Conservation (phyloP, 306 rosid species). For the Medicago lupulina region DNA sequence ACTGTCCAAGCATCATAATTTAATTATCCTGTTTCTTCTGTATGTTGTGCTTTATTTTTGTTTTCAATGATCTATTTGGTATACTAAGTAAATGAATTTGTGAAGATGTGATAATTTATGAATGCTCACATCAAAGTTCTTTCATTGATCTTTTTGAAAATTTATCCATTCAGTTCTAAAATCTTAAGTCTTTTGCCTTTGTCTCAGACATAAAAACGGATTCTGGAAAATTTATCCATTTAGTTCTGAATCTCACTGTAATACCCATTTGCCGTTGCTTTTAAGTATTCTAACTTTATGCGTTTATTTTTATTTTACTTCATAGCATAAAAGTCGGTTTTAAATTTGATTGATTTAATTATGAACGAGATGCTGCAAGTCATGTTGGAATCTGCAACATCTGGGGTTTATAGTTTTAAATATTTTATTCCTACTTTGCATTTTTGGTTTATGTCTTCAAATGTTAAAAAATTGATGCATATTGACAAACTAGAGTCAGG, state of each 20-base stretch:
- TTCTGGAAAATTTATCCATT: too few relatives aligned
- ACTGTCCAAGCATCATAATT: slow-evolving; percentile 2
- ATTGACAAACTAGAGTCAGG: slow-evolving; percentile 1
- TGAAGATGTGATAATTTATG: slow-evolving; percentile 35
- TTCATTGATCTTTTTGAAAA: background rate
- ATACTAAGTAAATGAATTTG: slow-evolving; percentile 1
- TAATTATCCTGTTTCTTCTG: slow-evolving; percentile 35
- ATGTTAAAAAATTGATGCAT: slow-evolving; percentile 4
- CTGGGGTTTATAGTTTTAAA: background rate
- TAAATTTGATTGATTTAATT: background rate
- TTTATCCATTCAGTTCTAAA: background rate
- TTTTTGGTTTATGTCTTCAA: slow-evolving; percentile 5
- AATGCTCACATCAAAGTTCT: slow-evolving; percentile 8
- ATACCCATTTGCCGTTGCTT: background rate
- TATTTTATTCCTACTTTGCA: background rate
- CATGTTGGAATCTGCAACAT: background rate
- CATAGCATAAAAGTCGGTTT: background rate
- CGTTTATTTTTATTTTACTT: background rate
- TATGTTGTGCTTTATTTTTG: slow-evolving; percentile 12
- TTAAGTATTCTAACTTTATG: background rate
- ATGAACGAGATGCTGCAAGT: background rate
- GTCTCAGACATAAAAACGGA: background rate
- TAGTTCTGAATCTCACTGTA: slow-evolving; percentile 10
- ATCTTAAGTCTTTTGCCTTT: background rate
- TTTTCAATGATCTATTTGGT: background rate